These are phyloP conservation scores for Sambucus nigra DNA, from an alignment of 129 eudicot species.

Conservation along the genomic window DNA sequence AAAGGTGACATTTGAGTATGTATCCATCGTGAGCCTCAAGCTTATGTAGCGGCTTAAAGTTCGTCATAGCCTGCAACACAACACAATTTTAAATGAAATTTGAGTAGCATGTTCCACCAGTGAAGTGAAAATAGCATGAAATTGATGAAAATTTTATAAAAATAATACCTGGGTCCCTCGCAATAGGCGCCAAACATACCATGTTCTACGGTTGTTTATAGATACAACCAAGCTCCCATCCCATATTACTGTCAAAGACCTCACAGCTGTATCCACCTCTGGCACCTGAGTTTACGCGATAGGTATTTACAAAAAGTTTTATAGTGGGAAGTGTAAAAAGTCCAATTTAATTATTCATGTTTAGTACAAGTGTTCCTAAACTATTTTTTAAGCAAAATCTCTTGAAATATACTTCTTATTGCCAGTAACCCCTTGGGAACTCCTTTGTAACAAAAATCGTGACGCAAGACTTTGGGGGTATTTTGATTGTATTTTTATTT, in stretches of 20 bases:
- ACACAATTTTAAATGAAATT: slow-evolving; percentile 9
- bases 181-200: slow-evolving; percentile 91
- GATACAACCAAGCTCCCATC: slow-evolving; percentile 97
- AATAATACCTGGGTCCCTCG: slow-evolving; percentile 75
- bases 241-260: slow-evolving; percentile 97
- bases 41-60: slow-evolving; percentile 97
- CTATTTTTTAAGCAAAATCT: no score
- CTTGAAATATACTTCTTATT: no score
- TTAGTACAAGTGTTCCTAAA: no score
- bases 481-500: no score
- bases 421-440: no score
- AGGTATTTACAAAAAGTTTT: no score
- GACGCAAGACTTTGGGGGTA: no score
- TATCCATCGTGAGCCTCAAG: slow-evolving; percentile 92
- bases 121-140: neutral
- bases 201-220: slow-evolving; percentile 89
- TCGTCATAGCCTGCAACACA: slow-evolving; percentile 84
- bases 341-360: no score
- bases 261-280: slow-evolving; percentile 94
- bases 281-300: slow-evolving; percentile 62
- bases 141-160: neutral
- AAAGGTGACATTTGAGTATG: slow-evolving; percentile 93
- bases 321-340: no score
- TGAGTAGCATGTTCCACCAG: neutral
- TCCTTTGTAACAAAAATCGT: no score